Conservation (phyloP, 768 basidiomycete species). For the Ramaria rubella region DNA sequence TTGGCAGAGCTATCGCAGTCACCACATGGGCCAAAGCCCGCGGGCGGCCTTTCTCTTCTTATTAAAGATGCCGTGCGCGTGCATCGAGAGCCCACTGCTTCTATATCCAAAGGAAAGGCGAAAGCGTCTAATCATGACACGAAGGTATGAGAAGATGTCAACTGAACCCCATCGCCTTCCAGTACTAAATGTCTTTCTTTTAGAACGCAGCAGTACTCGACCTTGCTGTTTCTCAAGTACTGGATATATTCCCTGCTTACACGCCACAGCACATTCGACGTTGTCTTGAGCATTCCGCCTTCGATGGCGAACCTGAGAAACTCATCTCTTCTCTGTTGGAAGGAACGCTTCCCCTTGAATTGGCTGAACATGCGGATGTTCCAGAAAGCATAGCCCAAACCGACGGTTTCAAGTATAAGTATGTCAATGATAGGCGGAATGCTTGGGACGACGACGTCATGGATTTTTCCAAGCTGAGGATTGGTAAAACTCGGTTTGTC, state of each 20-base stretch:
- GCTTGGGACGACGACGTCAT: constrained; percentile 69
- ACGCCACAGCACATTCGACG: constrained; percentile 49
- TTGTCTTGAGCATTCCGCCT: constrained; percentile 45
- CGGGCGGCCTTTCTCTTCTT: not conserved
- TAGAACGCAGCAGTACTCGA: constrained; percentile 38
- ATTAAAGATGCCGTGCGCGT: constrained; percentile 19
- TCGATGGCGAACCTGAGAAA: constrained; percentile 49
- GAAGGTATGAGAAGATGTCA: too few species aligned
- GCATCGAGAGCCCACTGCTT: constrained; percentile 17
- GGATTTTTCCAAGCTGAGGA: constrained; percentile 49
- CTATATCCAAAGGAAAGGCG: constrained; percentile 36
- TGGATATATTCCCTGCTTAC: constrained; percentile 69
- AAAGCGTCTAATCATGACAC: too few species aligned
- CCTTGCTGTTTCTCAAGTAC: constrained; percentile 56
- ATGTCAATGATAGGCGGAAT: constrained; percentile 50
- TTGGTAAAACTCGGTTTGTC: constrained; percentile 54
- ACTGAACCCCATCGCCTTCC: not conserved
- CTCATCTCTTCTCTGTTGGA: constrained; percentile 72
- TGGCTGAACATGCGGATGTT: constrained; percentile 3
- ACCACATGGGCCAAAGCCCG: constrained; percentile 11
- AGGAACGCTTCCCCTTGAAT: constrained; percentile 47
- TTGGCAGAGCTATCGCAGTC: constrained; percentile 36
- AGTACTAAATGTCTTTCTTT: not conserved
- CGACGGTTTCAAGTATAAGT: constrained; percentile 13
- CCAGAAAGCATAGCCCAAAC: not conserved